A percentile compares a stretch with the other conserved stretches of the same genome.
phyloP scores from a whole-genome alignment of 2,329 filamentous ascomycete species.

The Hirsutella minnesotensis region DNA sequence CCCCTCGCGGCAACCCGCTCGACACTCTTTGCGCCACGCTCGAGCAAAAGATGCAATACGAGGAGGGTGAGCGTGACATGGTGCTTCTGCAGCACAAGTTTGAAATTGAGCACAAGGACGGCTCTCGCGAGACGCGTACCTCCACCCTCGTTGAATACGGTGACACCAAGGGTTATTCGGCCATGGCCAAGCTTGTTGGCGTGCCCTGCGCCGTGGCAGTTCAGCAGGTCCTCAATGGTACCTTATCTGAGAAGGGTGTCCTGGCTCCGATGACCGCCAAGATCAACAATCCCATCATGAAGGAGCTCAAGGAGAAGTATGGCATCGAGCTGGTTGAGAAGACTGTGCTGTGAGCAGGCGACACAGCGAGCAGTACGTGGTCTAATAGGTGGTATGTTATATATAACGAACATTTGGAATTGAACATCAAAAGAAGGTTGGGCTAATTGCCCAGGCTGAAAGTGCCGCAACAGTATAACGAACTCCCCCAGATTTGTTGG shows the following conservation, averaged over 20 bases:
- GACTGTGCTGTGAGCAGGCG: slow-evolving; percentile 28
- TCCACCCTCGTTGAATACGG: slow-evolving; percentile 79
- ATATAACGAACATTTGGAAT: slow-evolving; percentile 8
- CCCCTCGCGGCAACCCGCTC: slow-evolving; percentile 64
- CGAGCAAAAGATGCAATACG: slow-evolving; percentile 86
- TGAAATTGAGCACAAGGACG: slow-evolving; percentile 72
- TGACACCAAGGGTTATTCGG: slow-evolving; percentile 63
- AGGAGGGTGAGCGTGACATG: slow-evolving; percentile 70
- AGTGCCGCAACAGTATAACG: neutral
- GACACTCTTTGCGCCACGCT: slow-evolving; percentile 85
- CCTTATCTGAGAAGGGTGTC: slow-evolving; percentile 59
- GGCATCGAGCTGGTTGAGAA: slow-evolving; percentile 64
- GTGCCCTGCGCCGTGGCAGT: slow-evolving; percentile 55
- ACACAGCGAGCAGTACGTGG: too few relatives aligned
- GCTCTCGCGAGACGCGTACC: slow-evolving; percentile 62
- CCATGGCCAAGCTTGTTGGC: slow-evolving; percentile 77
- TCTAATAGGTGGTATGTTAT: too few relatives aligned
- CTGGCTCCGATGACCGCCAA: slow-evolving; percentile 65
- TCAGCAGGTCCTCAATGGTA: slow-evolving; percentile 65
- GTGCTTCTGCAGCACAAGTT: slow-evolving; percentile 76
- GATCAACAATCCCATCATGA: slow-evolving; percentile 62
- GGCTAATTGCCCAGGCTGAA: neutral
- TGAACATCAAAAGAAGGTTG: slow-evolving; percentile 9
- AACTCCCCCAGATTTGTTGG: slow-evolving; percentile 23
- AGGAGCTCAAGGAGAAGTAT: slow-evolving; percentile 68